These are phyloP conservation scores for Babesia gibsoni DNA, from an alignment of 169 alveolate species.

Conservation along the genomic window DNA sequence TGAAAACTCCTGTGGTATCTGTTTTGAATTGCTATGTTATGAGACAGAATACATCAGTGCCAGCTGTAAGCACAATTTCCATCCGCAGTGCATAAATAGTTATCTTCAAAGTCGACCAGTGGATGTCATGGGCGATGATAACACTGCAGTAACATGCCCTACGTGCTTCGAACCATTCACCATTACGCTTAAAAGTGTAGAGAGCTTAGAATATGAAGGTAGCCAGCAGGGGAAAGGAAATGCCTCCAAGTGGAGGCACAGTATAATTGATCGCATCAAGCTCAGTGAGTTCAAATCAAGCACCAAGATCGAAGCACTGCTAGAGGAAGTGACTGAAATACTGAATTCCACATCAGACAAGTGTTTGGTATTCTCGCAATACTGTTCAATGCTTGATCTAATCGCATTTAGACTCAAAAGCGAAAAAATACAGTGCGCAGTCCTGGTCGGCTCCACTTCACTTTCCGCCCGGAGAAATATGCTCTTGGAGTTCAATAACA, in stretches of 20 bases:
- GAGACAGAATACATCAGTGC: constrained; percentile 67
- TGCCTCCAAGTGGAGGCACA: constrained; percentile 47
- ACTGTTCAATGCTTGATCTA: constrained; percentile 84
- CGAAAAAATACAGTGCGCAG: constrained; percentile 74
- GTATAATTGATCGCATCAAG: constrained; percentile 71
- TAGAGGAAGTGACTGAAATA: constrained; percentile 73
- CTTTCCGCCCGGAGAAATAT: constrained; percentile 77
- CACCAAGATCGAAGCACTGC: constrained; percentile 77
- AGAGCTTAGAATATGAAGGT: constrained; percentile 10
- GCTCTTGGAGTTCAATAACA: constrained; percentile 79
- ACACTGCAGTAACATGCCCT: constrained; percentile 73
- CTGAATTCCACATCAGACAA: constrained; percentile 68
- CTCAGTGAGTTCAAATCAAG: constrained; percentile 72
- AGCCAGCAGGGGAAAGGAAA: constrained; percentile 1
- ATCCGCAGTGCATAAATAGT: constrained; percentile 75
- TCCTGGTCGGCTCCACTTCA: constrained; percentile 79
- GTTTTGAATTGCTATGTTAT: constrained; percentile 66
- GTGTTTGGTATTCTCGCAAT: constrained; percentile 85
- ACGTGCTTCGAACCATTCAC: constrained; percentile 78
- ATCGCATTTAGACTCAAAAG: constrained; percentile 64
- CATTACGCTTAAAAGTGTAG: constrained; percentile 43
- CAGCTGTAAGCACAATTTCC: constrained; percentile 83
- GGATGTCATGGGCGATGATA: constrained; percentile 27
- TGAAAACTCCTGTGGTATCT: constrained; percentile 69
- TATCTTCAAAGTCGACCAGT: constrained; percentile 77